Base-by-base conservation (phyloP, 345 rosid species). In the Trapa incisa region DNA sequence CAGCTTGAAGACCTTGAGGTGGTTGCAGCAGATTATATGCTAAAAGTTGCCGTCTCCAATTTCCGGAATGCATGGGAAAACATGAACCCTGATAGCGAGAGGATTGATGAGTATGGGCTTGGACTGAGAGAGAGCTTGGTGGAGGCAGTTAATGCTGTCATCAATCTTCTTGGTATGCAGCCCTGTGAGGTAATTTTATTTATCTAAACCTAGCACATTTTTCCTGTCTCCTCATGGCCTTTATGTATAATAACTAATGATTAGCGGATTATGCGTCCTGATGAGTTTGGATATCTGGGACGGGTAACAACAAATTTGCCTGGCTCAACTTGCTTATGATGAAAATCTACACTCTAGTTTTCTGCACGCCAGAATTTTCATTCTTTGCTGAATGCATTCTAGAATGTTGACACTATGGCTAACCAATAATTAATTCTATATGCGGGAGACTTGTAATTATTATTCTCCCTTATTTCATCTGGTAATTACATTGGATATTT, bases 51-150 rank as follows among this genome's bases (percentile, higher is more conserved):
- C 4, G 93, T 91, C 70, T 78, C 97, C 63, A 94, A 94, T 78
- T 94, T 94, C 91, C 85, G 95, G 76, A 91, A 88, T 78, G 99
- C 92, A 65, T 94, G 99, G 99, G 97, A 91, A 77, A 82, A 79
- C 89, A 79, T 94, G 82, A 84, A 77, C 45, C 78, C 87, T 61
- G 96, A 86, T 41, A 75, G 64, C 68, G 99, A 91, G 80, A 96
- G 77, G n/a, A 83, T 89, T 13, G 99, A 94, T 75, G 99, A 94
- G 73, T 94, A 94, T 73, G 99, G 95, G 35, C 97, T 91, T 69
- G 99, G 99, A 66, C 89, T 84, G 47, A 89, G 96, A 83, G 99
- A 91, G 56, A 89, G 87, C 72, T 77, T 94, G 78, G 77, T 80
- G 14, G 99, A 91, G 75, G 92, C 99, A 70, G 84, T 94, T 43